Evolutionary conservation across 2,329 filamentous ascomycete genomes (phyloP).

Genomic region (Hypoxylon sp.): DNA sequence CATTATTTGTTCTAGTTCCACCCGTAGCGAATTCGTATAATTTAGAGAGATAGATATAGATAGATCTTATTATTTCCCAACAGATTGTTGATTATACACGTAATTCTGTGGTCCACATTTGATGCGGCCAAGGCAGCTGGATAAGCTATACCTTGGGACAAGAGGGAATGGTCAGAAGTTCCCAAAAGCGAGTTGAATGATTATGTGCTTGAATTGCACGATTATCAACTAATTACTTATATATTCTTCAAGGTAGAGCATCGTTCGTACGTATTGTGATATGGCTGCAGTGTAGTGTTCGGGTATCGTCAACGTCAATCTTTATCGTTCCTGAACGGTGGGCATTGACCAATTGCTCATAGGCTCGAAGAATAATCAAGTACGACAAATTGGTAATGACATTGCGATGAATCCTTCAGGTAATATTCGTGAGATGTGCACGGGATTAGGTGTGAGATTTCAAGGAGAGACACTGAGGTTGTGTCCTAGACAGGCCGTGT

Average conservation of each 20-base stretch:
- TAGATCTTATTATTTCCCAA: conserved; percentile 17
- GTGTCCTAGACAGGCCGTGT: conserved; percentile 29
- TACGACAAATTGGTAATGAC: conserved; percentile 36
- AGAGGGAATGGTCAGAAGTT: conserved; percentile 19
- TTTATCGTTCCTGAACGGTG: conserved; percentile 31
- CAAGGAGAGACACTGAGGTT: conserved; percentile 23
- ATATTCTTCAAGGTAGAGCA: conserved; percentile 31
- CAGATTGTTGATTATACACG: conserved; percentile 25
- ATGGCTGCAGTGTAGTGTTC: conserved; percentile 36
- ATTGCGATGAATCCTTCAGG: conserved; percentile 30
- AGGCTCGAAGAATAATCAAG: conserved; percentile 24
- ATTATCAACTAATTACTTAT: conserved; percentile 34
- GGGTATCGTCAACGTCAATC: conserved; percentile 47
- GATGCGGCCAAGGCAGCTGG: conserved; percentile 7
- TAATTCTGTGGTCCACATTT: conserved; percentile 17
- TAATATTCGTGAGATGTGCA: conserved; percentile 29
- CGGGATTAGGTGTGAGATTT: conserved; percentile 26
- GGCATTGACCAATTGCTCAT: conserved; percentile 28
- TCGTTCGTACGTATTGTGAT: conserved; percentile 36
- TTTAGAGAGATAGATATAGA: conserved; percentile 4
- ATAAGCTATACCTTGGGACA: conserved; percentile 16
- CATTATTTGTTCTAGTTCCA: conserved; percentile 1
- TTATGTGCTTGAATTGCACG: conserved; percentile 38
- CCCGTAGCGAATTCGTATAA: conserved; percentile 18
- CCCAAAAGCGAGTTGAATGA: conserved; percentile 19